A percentile compares a stretch with the other conserved stretches of the same genome.
These are phyloP conservation scores for Mycena kentingensis DNA, from an alignment of 768 basidiomycete genomes.

Conservation along the genomic window DNA sequence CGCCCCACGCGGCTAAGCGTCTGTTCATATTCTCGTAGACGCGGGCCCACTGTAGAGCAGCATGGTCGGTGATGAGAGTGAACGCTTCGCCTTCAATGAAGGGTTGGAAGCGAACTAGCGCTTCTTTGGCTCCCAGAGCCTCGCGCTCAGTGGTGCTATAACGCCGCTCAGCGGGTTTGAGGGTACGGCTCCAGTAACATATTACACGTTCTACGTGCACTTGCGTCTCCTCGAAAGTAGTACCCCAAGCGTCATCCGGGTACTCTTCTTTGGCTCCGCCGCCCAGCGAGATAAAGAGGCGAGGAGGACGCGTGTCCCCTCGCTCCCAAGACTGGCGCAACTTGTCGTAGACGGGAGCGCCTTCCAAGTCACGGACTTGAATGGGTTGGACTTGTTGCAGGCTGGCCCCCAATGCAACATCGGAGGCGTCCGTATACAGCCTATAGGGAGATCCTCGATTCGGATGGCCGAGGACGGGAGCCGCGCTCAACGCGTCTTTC, in stretches of 20 bases:
- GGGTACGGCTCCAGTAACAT: too few relatives aligned
- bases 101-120: too few relatives aligned
- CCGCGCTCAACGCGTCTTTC: conserved; percentile 21
- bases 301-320: background rate
- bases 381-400: conserved; percentile 21
- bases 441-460: conserved; percentile 21
- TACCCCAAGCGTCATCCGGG: background rate
- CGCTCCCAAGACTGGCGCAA: background rate
- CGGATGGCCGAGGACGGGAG: conserved; percentile 27
- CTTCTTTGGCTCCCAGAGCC: too few relatives aligned
- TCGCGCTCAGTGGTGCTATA: too few relatives aligned
- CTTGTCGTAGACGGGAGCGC: conserved; percentile 6
- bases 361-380: conserved; percentile 5
- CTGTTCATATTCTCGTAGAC: conserved; percentile 12
- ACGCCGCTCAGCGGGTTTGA: too few relatives aligned
- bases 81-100: background rate
- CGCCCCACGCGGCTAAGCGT: conserved; percentile 27
- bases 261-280: background rate
- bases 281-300: background rate
- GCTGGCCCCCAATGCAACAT: conserved; percentile 3
- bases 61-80: conserved; percentile 10
- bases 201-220: conserved; percentile 28
- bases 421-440: conserved; percentile 3
- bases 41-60: conserved; percentile 12
- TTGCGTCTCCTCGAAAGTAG: conserved; percentile 11